Evolutionary conservation across 2,329 filamentous ascomycete species (phyloP), one percentile per base, ranked within the genome.

Genomic region (Phialophora chinensis): DNA sequence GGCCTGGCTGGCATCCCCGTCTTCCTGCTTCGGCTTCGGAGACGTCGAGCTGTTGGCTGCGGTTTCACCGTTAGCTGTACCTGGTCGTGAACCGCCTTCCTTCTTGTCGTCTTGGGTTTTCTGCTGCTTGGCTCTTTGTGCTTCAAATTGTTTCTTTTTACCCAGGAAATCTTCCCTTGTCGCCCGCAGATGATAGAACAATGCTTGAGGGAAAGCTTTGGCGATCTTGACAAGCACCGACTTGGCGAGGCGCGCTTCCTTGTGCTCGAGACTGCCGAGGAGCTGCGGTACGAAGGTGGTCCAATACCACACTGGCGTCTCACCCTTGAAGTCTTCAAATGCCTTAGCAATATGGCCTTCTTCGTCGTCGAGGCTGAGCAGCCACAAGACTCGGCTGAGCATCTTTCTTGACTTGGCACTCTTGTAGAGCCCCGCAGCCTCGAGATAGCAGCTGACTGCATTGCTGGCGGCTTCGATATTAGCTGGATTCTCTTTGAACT

Each of bases 271-370:
- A 60, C 94, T 95, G 52, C 92, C 94, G 35, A 99, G 87, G 50
- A 99, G 85, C 78, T 99, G 95, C 20, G 95, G 95, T 70, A 99
- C 98, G 77, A 96, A 99, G 0, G 94, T 98, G 72, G 98, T 97
- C 95, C 95, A 99, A 80, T 98, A 99, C 95, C 95, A 99, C 12
- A 96, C 92, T 0, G 93, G 93, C 1, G 93, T 96, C 73, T 99
- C 96, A 60, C 95, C 95, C 82, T 98, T 97, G 82, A 95, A 99
- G 72, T 94, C 92, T 71, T 97, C 92, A 72, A 97, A 99, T 12
- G 94, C 92, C 73, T 88, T 85, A 0, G 92, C 90, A 67, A 99
- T 89, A 44, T 87, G 90, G 12, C 92, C 92, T 75, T 92, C 92
- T 0, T 91, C 85, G 74, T 97, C 93, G 75, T 99, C 95, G 71